phyloP scores from a whole-genome alignment of 306 rosid genomes.

The Geum urbanum region DNA sequence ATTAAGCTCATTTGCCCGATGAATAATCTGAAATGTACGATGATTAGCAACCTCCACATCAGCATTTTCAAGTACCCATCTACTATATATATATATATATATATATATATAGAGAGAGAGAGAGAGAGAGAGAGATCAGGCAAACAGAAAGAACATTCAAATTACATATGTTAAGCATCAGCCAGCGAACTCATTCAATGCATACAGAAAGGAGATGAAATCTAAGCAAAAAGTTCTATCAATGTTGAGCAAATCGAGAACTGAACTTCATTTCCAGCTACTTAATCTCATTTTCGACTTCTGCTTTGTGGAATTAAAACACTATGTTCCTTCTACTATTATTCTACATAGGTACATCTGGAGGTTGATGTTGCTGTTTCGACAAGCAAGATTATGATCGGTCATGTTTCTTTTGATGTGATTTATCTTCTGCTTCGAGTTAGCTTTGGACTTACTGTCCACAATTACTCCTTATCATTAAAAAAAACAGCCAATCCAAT shows the following conservation, averaged over 20 bases:
- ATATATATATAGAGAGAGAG: no score
- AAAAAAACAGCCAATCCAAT: background rate
- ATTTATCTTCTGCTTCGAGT: background rate
- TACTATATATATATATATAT: background rate
- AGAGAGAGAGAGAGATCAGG: background rate
- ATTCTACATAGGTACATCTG: background rate
- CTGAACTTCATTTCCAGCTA: background rate
- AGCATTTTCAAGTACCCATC: background rate
- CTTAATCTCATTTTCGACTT: background rate
- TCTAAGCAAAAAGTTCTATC: background rate
- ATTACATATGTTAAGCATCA: background rate
- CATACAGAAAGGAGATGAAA: background rate
- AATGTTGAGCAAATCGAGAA: background rate
- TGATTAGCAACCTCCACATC: slow-evolving; percentile 26
- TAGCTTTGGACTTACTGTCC: background rate
- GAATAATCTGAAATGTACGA: slow-evolving; percentile 63
- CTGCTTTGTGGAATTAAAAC: background rate
- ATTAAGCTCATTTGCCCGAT: slow-evolving; percentile 72
- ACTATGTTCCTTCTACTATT: background rate
- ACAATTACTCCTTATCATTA: background rate
- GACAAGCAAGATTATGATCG: background rate
- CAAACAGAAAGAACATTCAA: no score
- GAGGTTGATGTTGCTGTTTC: no score
- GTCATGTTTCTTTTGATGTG: no score
- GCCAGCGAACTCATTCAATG: background rate